phyloP scores from a whole-genome alignment of 2,329 filamentous ascomycete species.

The Cladosporium sp. region DNA sequence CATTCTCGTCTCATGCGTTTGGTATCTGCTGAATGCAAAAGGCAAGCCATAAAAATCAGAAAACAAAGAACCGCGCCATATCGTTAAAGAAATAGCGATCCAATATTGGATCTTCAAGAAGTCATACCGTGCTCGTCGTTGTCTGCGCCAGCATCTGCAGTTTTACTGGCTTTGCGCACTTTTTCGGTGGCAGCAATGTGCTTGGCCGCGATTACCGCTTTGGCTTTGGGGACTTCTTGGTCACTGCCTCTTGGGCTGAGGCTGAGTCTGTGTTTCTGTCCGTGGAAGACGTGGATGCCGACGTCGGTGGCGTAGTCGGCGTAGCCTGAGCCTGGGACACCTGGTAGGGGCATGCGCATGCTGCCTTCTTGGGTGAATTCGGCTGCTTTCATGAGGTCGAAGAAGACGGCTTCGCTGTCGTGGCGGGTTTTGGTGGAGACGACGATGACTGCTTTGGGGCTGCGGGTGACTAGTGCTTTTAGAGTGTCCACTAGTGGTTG shows the following conservation, averaged over 20 bases:
- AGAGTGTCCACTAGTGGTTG: slow-evolving; percentile 63
- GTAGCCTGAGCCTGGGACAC: slow-evolving; percentile 37
- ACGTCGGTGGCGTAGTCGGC: slow-evolving; percentile 38
- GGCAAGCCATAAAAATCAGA: slow-evolving; percentile 14
- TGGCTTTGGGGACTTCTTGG: slow-evolving; percentile 27
- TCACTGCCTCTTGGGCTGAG: slow-evolving; percentile 34
- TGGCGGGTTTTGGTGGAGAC: slow-evolving; percentile 69
- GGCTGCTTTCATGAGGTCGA: slow-evolving; percentile 54
- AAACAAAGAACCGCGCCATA: neutral
- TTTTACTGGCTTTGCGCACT: neutral
- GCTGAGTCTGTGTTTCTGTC: slow-evolving; percentile 33
- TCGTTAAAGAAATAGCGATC: neutral
- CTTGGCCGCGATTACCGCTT: neutral
- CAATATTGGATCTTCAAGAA: neutral
- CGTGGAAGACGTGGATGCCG: slow-evolving; percentile 37
- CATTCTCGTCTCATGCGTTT: slow-evolving; percentile 8
- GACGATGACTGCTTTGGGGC: slow-evolving; percentile 53
- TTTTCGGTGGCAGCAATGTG: neutral
- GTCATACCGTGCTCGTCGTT: slow-evolving; percentile 8
- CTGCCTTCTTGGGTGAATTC: slow-evolving; percentile 34
- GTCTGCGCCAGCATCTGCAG: neutral
- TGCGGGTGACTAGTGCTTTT: slow-evolving; percentile 46
- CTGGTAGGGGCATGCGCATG: slow-evolving; percentile 34
- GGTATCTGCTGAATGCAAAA: slow-evolving; percentile 16
- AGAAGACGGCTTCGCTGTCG: slow-evolving; percentile 66